phyloP scores from a whole-genome alignment of 2,329 filamentous ascomycete genomes.

The Stylonectria norvegica region DNA sequence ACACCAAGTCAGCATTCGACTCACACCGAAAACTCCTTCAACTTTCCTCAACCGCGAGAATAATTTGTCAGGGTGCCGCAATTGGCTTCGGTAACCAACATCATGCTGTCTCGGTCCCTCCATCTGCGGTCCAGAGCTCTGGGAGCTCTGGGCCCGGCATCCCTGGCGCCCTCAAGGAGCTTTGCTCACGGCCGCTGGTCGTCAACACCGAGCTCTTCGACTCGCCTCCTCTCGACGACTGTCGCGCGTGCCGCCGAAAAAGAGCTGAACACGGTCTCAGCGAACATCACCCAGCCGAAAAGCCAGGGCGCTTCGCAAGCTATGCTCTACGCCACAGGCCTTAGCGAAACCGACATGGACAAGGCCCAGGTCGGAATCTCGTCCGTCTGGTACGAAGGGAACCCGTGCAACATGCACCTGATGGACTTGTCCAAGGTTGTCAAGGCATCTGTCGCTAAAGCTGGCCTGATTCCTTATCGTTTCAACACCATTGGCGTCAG shows the following conservation, averaged over 20 bases:
- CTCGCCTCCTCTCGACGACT: conserved; percentile 51
- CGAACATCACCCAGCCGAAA: conserved; percentile 89
- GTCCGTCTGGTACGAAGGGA: conserved; percentile 96
- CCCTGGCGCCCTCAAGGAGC: conserved; percentile 18
- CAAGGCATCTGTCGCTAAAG: conserved; percentile 57
- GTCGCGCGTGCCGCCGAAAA: conserved; percentile 46
- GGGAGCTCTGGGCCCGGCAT: conserved; percentile 19
- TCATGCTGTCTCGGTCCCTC: conserved; percentile 29
- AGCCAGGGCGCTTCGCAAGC: conserved; percentile 97
- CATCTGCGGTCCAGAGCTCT: conserved; percentile 27
- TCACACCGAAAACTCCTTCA: too few species aligned
- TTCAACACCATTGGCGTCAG: conserved; percentile 99
- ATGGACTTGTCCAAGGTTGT: conserved; percentile 82
- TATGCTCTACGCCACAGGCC: conserved; percentile 95
- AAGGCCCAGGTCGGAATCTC: conserved; percentile 98
- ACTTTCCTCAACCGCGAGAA: too few species aligned
- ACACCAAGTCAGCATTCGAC: too few species aligned
- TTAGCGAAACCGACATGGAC: conserved; percentile 82
- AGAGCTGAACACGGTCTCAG: conserved; percentile 78
- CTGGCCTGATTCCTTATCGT: conserved; percentile 86
- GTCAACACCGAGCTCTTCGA: conserved; percentile 19
- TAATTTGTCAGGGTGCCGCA: too few species aligned
- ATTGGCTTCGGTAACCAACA: conserved; percentile 7
- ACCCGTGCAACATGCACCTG: conserved; percentile 99
- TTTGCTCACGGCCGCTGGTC: neutral